Conservation (phyloP, 345 rosid species). For the Mercurialis annua region DNA sequence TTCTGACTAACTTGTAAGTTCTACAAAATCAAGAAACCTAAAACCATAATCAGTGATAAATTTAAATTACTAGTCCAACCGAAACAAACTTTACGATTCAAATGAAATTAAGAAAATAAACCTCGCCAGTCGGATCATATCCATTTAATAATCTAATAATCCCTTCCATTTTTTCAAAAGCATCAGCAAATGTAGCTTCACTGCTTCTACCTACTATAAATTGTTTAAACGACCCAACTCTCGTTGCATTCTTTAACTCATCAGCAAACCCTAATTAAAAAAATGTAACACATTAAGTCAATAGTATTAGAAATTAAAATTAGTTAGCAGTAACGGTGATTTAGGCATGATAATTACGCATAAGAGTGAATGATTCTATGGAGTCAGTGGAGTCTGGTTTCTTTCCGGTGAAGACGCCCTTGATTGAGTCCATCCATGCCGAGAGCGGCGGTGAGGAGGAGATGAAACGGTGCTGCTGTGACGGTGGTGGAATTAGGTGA, state of each 20-base stretch:
- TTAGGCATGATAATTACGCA: no score
- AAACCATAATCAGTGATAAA: slow-evolving; percentile 36
- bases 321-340: slow-evolving; percentile 31
- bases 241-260: slow-evolving; percentile 65
- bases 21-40: slow-evolving; percentile 62
- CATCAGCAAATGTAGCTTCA: slow-evolving; percentile 69
- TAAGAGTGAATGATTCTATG: slow-evolving; percentile 59
- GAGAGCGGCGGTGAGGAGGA: slow-evolving; percentile 44
- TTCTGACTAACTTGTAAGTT: slow-evolving; percentile 74
- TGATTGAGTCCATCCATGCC: slow-evolving; percentile 84
- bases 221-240: slow-evolving; percentile 66
- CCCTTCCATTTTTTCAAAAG: slow-evolving; percentile 81
- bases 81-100: background rate
- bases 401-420: slow-evolving; percentile 76
- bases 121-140: slow-evolving; percentile 79
- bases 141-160: slow-evolving; percentile 67
- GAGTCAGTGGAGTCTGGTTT: slow-evolving; percentile 40
- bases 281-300: background rate
- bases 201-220: slow-evolving; percentile 83
- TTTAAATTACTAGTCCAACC: slow-evolving; percentile 7
- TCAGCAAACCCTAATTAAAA: slow-evolving; percentile 79
- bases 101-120: slow-evolving; percentile 21
- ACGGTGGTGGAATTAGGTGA: slow-evolving; percentile 12
- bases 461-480: slow-evolving; percentile 48
- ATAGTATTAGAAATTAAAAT: background rate